Conservation (phyloP, 2,329 filamentous ascomycete species). For the Ascocoryne sarcoides region DNA sequence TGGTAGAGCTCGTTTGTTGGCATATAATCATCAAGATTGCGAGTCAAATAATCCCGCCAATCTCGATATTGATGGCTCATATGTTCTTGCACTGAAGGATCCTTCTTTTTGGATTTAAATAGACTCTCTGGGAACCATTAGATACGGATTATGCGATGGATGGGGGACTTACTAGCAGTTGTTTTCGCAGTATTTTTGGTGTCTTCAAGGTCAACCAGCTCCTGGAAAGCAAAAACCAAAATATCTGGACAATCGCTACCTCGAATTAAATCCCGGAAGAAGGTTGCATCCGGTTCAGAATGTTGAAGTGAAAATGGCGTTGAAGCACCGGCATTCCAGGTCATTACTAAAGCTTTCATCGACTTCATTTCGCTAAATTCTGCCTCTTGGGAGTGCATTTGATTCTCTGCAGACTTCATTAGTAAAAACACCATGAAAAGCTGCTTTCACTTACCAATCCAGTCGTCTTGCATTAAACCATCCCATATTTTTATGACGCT, state of each 20-base stretch:
- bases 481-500: constrained; percentile 84
- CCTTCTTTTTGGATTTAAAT: constrained; percentile 83
- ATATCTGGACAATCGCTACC: constrained; percentile 78
- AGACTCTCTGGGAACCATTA: constrained; percentile 53
- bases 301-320: constrained; percentile 77
- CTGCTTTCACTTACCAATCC: constrained; percentile 53
- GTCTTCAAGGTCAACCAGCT: constrained; percentile 95
- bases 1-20: constrained; percentile 70
- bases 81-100: constrained; percentile 67
- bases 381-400: constrained; percentile 76
- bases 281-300: constrained; percentile 59
- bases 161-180: constrained; percentile 61
- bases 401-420: constrained; percentile 44
- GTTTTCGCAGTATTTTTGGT: constrained; percentile 95
- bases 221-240: constrained; percentile 92
- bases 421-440: not conserved
- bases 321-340: constrained; percentile 95
- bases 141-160: constrained; percentile 24
- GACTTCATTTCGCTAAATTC: constrained; percentile 83
- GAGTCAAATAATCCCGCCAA: constrained; percentile 84
- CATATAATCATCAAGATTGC: constrained; percentile 76
- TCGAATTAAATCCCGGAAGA: constrained; percentile 72
- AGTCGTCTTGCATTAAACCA: constrained; percentile 85
- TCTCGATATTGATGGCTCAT: constrained; percentile 98
- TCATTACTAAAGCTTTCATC: constrained; percentile 71